Evolutionary conservation across 768 basidiomycete genomes (phyloP).

Genomic region (Cantharellus cinnabarinus): DNA sequence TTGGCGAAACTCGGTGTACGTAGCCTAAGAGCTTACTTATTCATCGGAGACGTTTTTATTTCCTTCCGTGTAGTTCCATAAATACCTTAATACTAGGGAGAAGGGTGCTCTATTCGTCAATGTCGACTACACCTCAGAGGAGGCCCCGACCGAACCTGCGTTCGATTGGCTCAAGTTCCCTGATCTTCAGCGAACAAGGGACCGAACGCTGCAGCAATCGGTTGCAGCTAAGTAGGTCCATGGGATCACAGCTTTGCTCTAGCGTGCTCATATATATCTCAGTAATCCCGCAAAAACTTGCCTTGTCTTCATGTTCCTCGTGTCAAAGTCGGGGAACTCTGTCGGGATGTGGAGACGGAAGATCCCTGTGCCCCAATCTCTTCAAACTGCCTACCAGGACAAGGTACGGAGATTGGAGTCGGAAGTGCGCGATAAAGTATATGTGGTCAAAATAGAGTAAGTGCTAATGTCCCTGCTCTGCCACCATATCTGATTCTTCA

Average conservation of each 20-base stretch:
- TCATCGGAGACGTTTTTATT: neutral
- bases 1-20: constrained; percentile 6
- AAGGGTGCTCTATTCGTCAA: constrained; percentile 7
- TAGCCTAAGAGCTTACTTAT: neutral
- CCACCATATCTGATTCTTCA: no score
- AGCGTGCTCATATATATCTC: neutral
- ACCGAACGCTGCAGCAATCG: constrained; percentile 4
- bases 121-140: neutral
- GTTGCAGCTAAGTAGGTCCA: constrained; percentile 7
- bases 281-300: constrained; percentile 7
- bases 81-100: constrained; percentile 1
- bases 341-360: constrained; percentile 8
- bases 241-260: no score
- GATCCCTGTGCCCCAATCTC: constrained; percentile 3
- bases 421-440: constrained; percentile 1
- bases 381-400: neutral
- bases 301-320: constrained; percentile 7
- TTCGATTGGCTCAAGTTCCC: constrained; percentile 8
- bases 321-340: constrained; percentile 8
- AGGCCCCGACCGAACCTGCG: neutral
- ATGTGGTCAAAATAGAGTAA: constrained; percentile 7
- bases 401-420: neutral
- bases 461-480: neutral
- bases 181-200: constrained; percentile 5
- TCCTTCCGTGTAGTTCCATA: constrained; percentile 2